Base-by-base conservation (phyloP, 192 early-diverging fungal genomes). In the Lobosporangium transversale region DNA sequence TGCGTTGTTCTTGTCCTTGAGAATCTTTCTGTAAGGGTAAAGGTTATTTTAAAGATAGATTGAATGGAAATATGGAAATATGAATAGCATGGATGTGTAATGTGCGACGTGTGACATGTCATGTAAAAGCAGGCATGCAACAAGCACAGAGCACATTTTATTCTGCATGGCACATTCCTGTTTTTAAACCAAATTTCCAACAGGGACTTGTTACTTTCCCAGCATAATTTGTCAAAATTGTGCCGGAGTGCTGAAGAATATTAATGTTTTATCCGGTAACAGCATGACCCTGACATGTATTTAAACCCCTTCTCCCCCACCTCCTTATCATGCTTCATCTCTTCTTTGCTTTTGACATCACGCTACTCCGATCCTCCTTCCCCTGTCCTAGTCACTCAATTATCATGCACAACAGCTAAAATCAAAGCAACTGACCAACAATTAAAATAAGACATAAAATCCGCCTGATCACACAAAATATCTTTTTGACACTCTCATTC, bases 251-350 rank as follows among this genome's bases (percentile, higher is more conserved):
- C 37, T 40, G 8, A 40, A 40, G 8, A 40, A 45, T 17, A 7
- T 17, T 31, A 36, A 67, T 67, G 65, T 67, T 67, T 67, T 67
- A 67, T 43, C 55, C 65, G 65, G 27, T 3, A 21, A 35, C 12
- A 18, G 23, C 8, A 48, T n/a, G 9, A 20, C 47, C 47, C 47
- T n/a, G 37, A 40, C 37, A 40, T 8, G 40, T 1, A 31, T 33
- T 14, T 53, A 9, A 6, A n/a, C 42, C n/a, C n/a, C n/a, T n/a
- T n/a, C n/a, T n/a, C 57, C 9, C 20, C 27, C 37, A 43, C 26
- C 3, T 36, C 30, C 1, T 33, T 54, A 7, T 2, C 15, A 14
- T 45, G 6, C 17, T 40, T 58, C 24, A 29, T 20, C 23, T 44
- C 18, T n/a, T 58, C 8, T 14, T 37, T 37, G 3, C 35, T 56